Evolutionary conservation across 345 rosid genomes (phyloP).

Genomic region (rapeseed (Brassica napus)): DNA sequence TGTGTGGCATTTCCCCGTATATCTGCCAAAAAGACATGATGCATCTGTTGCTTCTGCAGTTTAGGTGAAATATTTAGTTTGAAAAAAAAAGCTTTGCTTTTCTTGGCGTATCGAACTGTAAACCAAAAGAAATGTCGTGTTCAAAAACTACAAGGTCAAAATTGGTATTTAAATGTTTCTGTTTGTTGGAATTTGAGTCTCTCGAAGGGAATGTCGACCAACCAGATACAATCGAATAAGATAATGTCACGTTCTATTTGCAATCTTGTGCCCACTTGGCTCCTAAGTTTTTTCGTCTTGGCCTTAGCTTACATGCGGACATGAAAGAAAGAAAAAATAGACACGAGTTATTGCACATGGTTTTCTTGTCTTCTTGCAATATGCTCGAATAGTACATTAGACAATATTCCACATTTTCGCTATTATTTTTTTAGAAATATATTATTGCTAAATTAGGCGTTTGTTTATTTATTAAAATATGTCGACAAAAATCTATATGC

Average conservation of each 20-base stretch:
- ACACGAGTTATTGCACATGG: slow-evolving; percentile 29
- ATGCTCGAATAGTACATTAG: neutral
- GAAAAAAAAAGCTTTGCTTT: neutral
- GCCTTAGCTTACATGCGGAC: slow-evolving; percentile 4
- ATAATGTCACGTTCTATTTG: slow-evolving; percentile 21
- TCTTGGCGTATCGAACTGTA: slow-evolving; percentile 16
- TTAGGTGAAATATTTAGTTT: neutral
- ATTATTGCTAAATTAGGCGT: neutral
- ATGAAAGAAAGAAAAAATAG: neutral
- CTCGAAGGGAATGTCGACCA: slow-evolving; percentile 17
- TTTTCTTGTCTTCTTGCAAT: neutral
- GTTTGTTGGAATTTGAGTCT: neutral
- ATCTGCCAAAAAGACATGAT: slow-evolving; percentile 2
- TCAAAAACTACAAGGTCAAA: slow-evolving; percentile 9
- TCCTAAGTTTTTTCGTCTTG: neutral
- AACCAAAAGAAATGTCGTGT: slow-evolving; percentile 19
- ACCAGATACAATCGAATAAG: slow-evolving; percentile 9
- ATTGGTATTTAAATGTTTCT: neutral
- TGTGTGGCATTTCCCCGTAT: neutral
- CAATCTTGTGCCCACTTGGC: slow-evolving; percentile 15
- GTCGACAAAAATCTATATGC: neutral
- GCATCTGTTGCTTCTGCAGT: neutral
- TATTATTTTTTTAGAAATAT: neutral
- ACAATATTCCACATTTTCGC: neutral
- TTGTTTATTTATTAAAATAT: too few species aligned